Evolutionary conservation across 176 grass and related monocot genomes (phyloP).

Genomic region (Oryza longistaminata): DNA sequence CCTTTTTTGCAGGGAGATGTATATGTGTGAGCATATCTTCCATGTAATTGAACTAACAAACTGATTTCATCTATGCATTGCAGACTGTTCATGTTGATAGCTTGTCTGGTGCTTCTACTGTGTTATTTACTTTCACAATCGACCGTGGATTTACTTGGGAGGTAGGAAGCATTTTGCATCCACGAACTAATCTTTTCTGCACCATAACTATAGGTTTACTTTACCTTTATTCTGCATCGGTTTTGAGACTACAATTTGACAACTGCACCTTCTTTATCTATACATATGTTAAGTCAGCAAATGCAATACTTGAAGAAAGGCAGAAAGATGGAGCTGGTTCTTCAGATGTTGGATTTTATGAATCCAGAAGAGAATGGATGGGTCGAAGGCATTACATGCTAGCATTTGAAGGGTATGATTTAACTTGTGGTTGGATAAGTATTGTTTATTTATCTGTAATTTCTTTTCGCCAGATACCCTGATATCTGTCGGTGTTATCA

Average conservation of each 20-base stretch:
- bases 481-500: not conserved
- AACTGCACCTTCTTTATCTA: constrained; percentile 12
- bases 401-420: constrained; percentile 77
- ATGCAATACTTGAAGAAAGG: constrained; percentile 68
- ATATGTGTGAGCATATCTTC: not conserved
- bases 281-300: constrained; percentile 57
- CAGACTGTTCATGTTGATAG: constrained; percentile 87
- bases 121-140: constrained; percentile 80
- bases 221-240: constrained; percentile 18
- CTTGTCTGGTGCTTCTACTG: constrained; percentile 80
- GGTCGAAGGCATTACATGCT: constrained; percentile 83
- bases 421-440: constrained; percentile 19
- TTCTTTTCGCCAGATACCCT: not conserved
- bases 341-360: constrained; percentile 81
- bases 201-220: not conserved
- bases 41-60: constrained; percentile 21
- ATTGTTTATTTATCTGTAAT: constrained; percentile 37
- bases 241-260: constrained; percentile 35
- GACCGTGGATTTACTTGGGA: constrained; percentile 88
- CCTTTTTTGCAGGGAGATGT: not conserved
- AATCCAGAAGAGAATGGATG: constrained; percentile 95
- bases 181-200: not conserved
- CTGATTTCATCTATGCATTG: constrained; percentile 50
- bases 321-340: constrained; percentile 56
- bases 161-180: constrained; percentile 45